Conservation (phyloP, 768 basidiomycete species). For the Mycena rosella region DNA sequence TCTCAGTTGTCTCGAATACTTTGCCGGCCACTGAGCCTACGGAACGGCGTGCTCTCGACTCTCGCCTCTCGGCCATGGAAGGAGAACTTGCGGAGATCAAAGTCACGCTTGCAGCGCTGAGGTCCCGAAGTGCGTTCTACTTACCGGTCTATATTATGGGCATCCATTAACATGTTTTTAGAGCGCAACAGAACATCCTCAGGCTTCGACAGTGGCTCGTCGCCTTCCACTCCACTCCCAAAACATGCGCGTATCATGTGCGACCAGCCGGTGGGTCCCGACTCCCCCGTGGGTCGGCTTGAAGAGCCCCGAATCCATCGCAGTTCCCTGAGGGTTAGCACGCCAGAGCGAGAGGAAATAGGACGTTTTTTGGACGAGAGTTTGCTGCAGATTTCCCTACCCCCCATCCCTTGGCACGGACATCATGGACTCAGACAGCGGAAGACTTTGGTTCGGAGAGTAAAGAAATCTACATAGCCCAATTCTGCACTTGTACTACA, state of each 20-base stretch:
- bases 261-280: constrained; percentile 2
- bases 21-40: background rate
- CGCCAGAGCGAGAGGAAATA: constrained; percentile 4
- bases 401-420: background rate
- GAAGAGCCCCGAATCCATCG: constrained; percentile 9
- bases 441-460: constrained; percentile 1
- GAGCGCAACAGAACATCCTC: background rate
- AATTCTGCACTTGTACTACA: too few relatives aligned
- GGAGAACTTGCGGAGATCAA: background rate
- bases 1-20: background rate
- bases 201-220: background rate
- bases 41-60: background rate
- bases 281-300: background rate
- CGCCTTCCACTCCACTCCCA: constrained; percentile 4
- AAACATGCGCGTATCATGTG: background rate
- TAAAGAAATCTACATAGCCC: too few relatives aligned
- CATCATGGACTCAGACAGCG: constrained; percentile 1
- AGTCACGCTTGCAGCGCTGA: background rate
- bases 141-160: background rate
- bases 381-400: constrained; percentile 7
- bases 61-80: background rate
- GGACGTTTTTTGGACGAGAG: background rate
- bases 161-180: background rate
- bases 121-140: background rate
- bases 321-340: constrained; percentile 3